A percentile compares a stretch with the other conserved stretches of the same genome.
Conservation (phyloP, 176 grass and related monocot species). For the Aegilops longissima region DNA sequence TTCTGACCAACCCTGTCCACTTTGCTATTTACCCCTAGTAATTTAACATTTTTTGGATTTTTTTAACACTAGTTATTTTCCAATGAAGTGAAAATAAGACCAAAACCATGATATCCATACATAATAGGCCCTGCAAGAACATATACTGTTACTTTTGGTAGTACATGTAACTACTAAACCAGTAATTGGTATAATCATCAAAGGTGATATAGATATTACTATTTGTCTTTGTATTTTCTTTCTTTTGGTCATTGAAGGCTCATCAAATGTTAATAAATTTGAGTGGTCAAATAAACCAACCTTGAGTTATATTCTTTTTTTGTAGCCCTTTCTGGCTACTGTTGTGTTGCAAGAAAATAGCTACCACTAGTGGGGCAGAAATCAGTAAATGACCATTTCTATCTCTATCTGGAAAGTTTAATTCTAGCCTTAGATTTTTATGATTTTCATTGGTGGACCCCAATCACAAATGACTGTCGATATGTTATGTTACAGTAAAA, state of each 20-base stretch:
- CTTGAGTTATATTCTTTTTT: neutral
- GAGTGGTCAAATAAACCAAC: neutral
- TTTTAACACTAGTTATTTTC: neutral
- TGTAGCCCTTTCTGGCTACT: neutral
- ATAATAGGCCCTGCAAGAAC: conserved; percentile 6
- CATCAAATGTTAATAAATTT: neutral
- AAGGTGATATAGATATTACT: neutral
- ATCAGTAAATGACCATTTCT: neutral
- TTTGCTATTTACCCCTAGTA: neutral
- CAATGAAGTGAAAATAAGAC: neutral
- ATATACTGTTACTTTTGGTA: neutral
- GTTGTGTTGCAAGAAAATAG: neutral
- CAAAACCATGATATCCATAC: neutral
- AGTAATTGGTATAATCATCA: neutral
- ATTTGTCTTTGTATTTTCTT: neutral
- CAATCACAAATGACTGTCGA: neutral
- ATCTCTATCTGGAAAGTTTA: conserved; percentile 2
- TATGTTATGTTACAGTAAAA: neutral
- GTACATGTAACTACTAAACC: conserved; percentile 1
- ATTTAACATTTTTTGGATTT: neutral
- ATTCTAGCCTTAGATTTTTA: neutral
- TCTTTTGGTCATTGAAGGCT: neutral
- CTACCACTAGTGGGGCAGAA: neutral
- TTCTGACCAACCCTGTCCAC: neutral
- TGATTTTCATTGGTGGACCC: neutral